These are phyloP conservation scores for Euphorbia lathyris DNA, from an alignment of 345 rosid genomes.

Conservation along the genomic window DNA sequence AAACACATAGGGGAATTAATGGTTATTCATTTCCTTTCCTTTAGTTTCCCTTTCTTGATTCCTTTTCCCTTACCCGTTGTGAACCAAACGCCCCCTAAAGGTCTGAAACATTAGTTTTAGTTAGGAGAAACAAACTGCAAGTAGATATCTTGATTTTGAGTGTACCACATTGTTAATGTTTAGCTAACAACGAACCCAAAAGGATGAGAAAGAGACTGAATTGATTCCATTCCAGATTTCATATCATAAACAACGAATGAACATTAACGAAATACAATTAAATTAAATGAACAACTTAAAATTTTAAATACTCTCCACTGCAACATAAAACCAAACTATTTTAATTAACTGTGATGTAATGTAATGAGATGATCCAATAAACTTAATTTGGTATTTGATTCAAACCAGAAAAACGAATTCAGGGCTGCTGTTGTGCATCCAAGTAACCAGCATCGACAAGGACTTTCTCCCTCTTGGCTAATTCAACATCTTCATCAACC, in stretches of 20 bases:
- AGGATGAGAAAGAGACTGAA: not conserved
- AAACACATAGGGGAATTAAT: too few species aligned
- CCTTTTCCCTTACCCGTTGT: too few species aligned
- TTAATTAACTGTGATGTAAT: not conserved
- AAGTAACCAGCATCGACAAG: conserved; percentile 87
- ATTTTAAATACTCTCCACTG: not conserved
- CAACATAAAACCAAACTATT: not conserved
- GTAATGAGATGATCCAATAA: not conserved
- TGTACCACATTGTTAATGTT: too few species aligned
- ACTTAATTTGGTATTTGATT: too few species aligned
- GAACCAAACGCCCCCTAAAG: too few species aligned
- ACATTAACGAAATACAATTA: not conserved
- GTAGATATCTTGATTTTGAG: too few species aligned
- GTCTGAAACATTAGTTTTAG: too few species aligned
- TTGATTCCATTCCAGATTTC: conserved; percentile 1
- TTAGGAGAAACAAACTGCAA: too few species aligned
- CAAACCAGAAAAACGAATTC: conserved; percentile 6
- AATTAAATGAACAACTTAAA: conserved; percentile 5
- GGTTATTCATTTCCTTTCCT: too few species aligned
- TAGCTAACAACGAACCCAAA: not conserved
- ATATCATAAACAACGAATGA: not conserved
- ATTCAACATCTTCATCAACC: conserved; percentile 78
- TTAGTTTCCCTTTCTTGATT: too few species aligned
- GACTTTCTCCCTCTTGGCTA: conserved; percentile 89
- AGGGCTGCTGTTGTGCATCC: conserved; percentile 89